Base-by-base conservation (phyloP, 2,329 filamentous ascomycete genomes). In the Colletotrichum sp. region DNA sequence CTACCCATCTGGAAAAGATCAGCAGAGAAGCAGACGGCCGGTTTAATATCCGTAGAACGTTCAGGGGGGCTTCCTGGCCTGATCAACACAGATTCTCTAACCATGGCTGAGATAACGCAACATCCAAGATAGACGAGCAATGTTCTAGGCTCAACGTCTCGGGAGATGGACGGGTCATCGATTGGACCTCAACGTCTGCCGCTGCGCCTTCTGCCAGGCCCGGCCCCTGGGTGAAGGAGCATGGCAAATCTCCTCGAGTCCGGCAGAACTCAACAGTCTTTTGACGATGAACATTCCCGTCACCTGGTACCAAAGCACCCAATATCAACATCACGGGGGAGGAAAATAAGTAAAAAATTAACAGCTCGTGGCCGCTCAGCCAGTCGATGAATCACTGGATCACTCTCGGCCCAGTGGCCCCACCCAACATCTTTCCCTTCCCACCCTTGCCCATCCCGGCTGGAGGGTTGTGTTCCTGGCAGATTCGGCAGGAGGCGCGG, bases 1-100 rank as follows among this genome's bases (percentile, higher is more conserved):
- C 54, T 67, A 67, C 69, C 69, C 63, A 67, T 59, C 12, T 29
- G 69, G 69, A 54, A 16, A 67, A 38, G 54, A 71, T 67, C 63
- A 67, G 69, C 69, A 54, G 2, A 15, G n/a, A 54, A 38, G 36
- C 63, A 54, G 47, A 58, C 13, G 24, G 27, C 58, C 66, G 27
- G 47, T 21, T 38, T 38, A 36, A 47, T 51, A 34, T 59, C 36
- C 54, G 62, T 27, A 36, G 33, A 59, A 31, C n/a, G 24, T 13
- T 21, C 55, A 47, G 51, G 29, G 36, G 34, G 38, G 38, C 3
- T 11, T 33, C 27, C 27, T 69, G 16, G 12, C 33, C 27, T 67
- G 63, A 47, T 67, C 63, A 67, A 29, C 29, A 16, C 18, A 36
- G 18, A 67, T 54, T 55, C 38, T 43, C 38, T 29, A 16, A 54